phyloP scores from a whole-genome alignment of 441 rosid species.

The Croton laevigatus region DNA sequence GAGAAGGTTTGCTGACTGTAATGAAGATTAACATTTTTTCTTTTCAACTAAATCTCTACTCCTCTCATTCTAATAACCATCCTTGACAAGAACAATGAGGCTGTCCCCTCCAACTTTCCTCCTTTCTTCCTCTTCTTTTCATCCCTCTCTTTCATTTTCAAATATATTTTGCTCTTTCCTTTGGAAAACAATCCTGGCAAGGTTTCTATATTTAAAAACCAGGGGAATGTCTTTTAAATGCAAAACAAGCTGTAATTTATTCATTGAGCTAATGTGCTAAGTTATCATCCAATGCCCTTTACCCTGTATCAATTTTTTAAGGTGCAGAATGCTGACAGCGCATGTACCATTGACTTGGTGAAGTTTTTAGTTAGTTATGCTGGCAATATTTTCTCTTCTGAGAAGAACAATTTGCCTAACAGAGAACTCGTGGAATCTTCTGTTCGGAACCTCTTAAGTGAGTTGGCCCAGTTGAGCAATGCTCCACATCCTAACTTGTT shows the following conservation, averaged over 20 bases:
- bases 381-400: constrained; percentile 37
- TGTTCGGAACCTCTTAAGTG: constrained; percentile 53
- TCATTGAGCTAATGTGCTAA: not conserved
- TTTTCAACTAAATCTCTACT: too few relatives aligned
- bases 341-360: constrained; percentile 70
- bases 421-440: constrained; percentile 49
- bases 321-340: constrained; percentile 41
- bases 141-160: too few relatives aligned
- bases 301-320: constrained; percentile 16
- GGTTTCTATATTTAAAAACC: not conserved
- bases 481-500: constrained; percentile 27
- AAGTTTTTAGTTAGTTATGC: constrained; percentile 68
- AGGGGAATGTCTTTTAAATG: not conserved
- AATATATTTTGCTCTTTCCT: too few relatives aligned
- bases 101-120: too few relatives aligned
- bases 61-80: too few relatives aligned
- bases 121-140: too few relatives aligned
- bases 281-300: too few relatives aligned
- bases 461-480: constrained; percentile 52
- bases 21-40: too few relatives aligned
- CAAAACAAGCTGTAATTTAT: not conserved
- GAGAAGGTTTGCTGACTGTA: too few relatives aligned
- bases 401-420: constrained; percentile 28
- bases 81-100: too few relatives aligned
- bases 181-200: not conserved